Percentiles rank a stretch among this genome's conserved stretches.
Evolutionary conservation across 2,329 filamentous ascomycete species (phyloP).

Genomic region (Pseudocercospora vitis): DNA sequence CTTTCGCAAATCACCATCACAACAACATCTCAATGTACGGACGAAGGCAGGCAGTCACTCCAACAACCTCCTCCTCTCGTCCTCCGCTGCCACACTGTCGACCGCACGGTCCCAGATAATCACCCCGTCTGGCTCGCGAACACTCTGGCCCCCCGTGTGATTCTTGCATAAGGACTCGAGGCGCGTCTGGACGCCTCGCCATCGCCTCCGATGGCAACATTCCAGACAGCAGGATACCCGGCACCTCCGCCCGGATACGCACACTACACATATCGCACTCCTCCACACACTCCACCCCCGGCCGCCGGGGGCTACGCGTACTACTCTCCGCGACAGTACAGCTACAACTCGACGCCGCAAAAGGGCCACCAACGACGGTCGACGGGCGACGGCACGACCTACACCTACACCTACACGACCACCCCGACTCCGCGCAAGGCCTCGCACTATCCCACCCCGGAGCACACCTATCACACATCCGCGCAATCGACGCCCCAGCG

Average conservation of each 20-base stretch:
- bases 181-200: constrained; percentile 40
- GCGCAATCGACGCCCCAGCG: constrained; percentile 53
- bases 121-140: not conserved
- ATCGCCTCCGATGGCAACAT: constrained; percentile 35
- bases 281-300: constrained; percentile 52
- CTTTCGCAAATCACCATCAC: constrained; percentile 12
- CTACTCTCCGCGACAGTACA: constrained; percentile 55
- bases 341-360: constrained; percentile 49
- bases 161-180: constrained; percentile 27
- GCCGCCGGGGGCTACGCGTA: constrained; percentile 45
- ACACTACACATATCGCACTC: constrained; percentile 50
- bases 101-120: constrained; percentile 32
- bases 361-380: constrained; percentile 57
- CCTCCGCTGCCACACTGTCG: constrained; percentile 34
- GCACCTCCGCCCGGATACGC: constrained; percentile 51
- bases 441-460: constrained; percentile 27
- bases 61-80: constrained; percentile 32
- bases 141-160: constrained; percentile 11
- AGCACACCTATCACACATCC: constrained; percentile 42
- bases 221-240: constrained; percentile 39
- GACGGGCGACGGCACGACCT: constrained; percentile 52
- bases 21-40: constrained; percentile 33
- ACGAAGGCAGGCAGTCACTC: constrained; percentile 27
- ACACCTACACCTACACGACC: constrained; percentile 46
- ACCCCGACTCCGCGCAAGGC: constrained; percentile 25